Conservation (phyloP, 2,329 filamentous ascomycete species). For the Aureobasidium sp. region DNA sequence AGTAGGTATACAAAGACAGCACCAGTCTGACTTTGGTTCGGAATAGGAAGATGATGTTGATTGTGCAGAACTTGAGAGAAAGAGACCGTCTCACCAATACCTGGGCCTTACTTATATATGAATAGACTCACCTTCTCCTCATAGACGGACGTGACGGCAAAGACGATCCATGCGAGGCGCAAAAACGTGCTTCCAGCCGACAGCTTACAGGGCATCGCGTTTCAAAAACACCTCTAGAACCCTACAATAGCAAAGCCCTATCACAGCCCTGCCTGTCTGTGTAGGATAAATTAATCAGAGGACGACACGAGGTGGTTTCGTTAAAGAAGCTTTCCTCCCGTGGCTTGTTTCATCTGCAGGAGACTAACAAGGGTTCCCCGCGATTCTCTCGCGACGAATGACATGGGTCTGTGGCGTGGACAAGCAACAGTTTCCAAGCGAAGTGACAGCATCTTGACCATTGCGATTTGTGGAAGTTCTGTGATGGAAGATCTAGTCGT, state of each 20-base stretch:
- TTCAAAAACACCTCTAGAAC: background rate
- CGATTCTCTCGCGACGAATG: background rate
- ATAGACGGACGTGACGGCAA: background rate
- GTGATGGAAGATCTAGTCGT: background rate
- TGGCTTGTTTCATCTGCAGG: conserved; percentile 10
- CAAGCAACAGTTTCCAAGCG: background rate
- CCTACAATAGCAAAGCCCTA: background rate
- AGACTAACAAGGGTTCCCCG: conserved; percentile 8
- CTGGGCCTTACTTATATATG: background rate
- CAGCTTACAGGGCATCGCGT: background rate
- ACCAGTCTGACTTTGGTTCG: conserved; percentile 9
- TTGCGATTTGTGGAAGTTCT: conserved; percentile 8
- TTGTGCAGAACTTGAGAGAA: background rate
- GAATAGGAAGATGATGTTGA: background rate
- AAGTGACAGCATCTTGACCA: background rate
- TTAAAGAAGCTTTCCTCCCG: background rate
- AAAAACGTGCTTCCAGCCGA: background rate
- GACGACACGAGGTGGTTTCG: background rate
- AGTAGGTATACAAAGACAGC: conserved; percentile 9
- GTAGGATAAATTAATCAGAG: conserved; percentile 4
- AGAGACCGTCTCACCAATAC: background rate
- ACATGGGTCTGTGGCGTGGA: background rate
- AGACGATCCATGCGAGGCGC: background rate
- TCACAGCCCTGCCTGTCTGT: background rate
- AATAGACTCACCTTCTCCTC: background rate